Base-by-base conservation (phyloP, 73 alveolate genomes). In the Blepharisma stoltei region DNA sequence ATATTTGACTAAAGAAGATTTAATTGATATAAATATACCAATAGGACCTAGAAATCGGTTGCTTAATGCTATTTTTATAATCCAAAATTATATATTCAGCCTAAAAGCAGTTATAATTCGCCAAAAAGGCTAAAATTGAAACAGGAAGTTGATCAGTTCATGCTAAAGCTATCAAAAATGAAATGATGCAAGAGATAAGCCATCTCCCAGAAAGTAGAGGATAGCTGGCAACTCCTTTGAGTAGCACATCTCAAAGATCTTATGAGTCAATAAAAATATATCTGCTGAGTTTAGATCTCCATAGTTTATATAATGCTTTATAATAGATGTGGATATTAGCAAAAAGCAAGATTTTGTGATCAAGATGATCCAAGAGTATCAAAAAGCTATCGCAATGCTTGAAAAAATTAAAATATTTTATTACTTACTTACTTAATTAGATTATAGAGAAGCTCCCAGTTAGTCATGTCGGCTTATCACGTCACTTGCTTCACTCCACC, bases 31-130 rank as follows among this genome's bases (percentile, higher is more conserved):
- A 88, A 86, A 86, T 46, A 82, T 86, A 6, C 93, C 93, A 1
- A 83, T 86, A 54, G 93, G 93, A 7, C 91, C 93, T 47, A 86
- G 93, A 69, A 86, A 86, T 83, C 75, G 83, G 81, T 7, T 86
- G 21, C 32, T 86, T n/a, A 9, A 76, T 70, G 77, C 70, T 82
- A 84, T 84, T 27, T 70, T 67, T 78, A 52, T 52, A 60, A 25
- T n/a, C 14, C 46, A 14, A 14, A 60, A 8, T 0, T 20, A 14
- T n/a, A 60, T 8, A n/a, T 47, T 60, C n/a, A 20, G 23, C n/a
- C 27, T 14, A 20, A 52, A 52, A 52, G 4, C 4, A 52, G 66
- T 52, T 3, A 52, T 14, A 52, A 1, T 14, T 60, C 73, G 5
- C 73, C 73, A 25, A 60, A 60, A 25, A n/a, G 73, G 14, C 2